phyloP scores from a whole-genome alignment of 345 rosid species.

The Pelargonium nanum region DNA sequence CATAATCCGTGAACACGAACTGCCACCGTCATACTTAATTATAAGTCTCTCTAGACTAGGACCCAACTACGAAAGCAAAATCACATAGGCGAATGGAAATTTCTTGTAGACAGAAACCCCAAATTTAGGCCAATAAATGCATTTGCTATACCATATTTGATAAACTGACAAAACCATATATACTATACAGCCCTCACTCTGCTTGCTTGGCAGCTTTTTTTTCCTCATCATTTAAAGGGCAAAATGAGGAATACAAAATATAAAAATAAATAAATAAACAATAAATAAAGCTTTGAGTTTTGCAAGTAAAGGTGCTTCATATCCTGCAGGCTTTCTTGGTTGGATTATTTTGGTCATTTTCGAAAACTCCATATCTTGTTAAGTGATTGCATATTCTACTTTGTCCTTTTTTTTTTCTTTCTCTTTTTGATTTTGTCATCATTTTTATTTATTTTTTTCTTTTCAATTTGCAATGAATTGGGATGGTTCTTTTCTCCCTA shows the following conservation, averaged over 20 bases:
- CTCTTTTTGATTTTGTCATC: not conserved
- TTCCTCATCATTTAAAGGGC: not conserved
- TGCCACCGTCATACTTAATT: too few relatives aligned
- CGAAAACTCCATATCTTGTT: constrained; percentile 31
- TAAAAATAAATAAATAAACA: not conserved
- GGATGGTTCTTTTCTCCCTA: not conserved
- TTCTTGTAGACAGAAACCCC: not conserved
- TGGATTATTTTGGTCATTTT: constrained; percentile 28
- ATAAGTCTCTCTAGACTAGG: too few relatives aligned
- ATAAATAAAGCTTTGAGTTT: not conserved
- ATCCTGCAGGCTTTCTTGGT: constrained; percentile 36
- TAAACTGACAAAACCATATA: not conserved
- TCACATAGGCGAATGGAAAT: too few relatives aligned
- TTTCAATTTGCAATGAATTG: too few relatives aligned
- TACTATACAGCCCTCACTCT: too few relatives aligned
- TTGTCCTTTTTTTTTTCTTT: constrained; percentile 19
- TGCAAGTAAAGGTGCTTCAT: constrained; percentile 11
- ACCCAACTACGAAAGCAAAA: too few relatives aligned
- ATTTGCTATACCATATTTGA: not conserved
- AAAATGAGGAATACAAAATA: not conserved
- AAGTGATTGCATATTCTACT: constrained; percentile 32
- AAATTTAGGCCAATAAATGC: not conserved
- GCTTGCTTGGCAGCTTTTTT: too few relatives aligned
- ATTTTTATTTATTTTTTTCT: not conserved
- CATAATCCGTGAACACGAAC: too few relatives aligned